Percentiles rank a stretch among this genome's conserved stretches.
Conservation (phyloP, 78 protist species). For the Polysphondylium violaceum region DNA sequence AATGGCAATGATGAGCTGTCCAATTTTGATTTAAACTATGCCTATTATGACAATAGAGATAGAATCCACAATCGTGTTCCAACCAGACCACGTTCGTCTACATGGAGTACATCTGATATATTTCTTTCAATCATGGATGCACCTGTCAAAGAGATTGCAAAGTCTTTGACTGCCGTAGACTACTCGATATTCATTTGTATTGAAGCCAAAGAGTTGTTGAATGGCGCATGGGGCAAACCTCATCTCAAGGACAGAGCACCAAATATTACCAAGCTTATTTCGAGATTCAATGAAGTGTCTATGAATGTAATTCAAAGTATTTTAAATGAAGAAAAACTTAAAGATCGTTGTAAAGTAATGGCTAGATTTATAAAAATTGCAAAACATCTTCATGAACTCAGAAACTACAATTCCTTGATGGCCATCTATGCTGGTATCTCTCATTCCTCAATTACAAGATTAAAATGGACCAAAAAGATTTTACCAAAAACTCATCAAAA, state of each 20-base stretch:
- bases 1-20: constrained; percentile 2
- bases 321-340: constrained; percentile 48
- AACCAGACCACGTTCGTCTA: constrained; percentile 56
- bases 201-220: constrained; percentile 64
- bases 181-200: constrained; percentile 60
- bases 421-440: constrained; percentile 73
- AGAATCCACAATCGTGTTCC: not conserved
- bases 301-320: constrained; percentile 76
- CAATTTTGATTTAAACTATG: no score
- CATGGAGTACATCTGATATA: constrained; percentile 59
- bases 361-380: constrained; percentile 77
- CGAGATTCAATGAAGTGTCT: constrained; percentile 62
- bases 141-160: constrained; percentile 70
- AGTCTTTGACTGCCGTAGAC: constrained; percentile 51
- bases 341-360: constrained; percentile 73
- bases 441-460: constrained; percentile 44
- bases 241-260: constrained; percentile 48
- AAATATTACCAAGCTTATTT: constrained; percentile 42
- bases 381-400: constrained; percentile 38
- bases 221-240: constrained; percentile 78
- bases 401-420: constrained; percentile 71
- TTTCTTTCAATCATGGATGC: constrained; percentile 73
- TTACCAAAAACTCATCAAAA: constrained; percentile 68
- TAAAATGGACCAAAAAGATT: constrained; percentile 66
- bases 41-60: not conserved